Conservation (phyloP, 2,329 filamentous ascomycete genomes). For the Clarireedia monteithiana region DNA sequence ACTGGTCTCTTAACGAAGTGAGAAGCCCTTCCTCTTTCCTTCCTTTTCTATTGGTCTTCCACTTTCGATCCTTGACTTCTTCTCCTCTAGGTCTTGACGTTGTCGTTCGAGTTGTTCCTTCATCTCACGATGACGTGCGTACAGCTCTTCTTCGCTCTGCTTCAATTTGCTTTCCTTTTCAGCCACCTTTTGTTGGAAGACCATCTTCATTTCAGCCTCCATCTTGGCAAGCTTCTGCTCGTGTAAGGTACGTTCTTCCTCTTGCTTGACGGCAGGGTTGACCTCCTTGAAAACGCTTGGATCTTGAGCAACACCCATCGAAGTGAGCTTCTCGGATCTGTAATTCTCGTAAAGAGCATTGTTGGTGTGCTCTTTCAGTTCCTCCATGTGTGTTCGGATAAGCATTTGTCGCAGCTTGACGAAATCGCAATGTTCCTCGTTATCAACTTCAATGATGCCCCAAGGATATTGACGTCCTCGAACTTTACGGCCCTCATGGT, state of each 20-base stretch:
- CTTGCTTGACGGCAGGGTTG: constrained; percentile 99
- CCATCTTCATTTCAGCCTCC: constrained; percentile 99
- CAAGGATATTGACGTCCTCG: constrained; percentile 95
- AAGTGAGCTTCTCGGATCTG: constrained; percentile 97
- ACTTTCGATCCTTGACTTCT: constrained; percentile 92
- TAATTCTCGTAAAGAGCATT: constrained; percentile 99
- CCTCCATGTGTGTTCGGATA: constrained; percentile 99
- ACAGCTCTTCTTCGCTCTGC: constrained; percentile 98
- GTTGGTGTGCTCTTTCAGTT: constrained; percentile 99
- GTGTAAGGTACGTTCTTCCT: constrained; percentile 95
- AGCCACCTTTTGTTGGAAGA: constrained; percentile 99
- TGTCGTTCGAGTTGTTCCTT: constrained; percentile 98
- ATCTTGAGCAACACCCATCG: constrained; percentile 97
- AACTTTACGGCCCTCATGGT: constrained; percentile 87
- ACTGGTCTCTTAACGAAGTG: constrained; percentile 64
- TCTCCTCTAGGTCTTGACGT: constrained; percentile 91
- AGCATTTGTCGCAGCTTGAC: constrained; percentile 99
- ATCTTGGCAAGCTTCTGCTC: constrained; percentile 99
- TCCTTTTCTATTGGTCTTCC: constrained; percentile 95
- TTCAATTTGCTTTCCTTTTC: constrained; percentile 99
- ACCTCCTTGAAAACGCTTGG: constrained; percentile 99
- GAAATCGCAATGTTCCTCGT: constrained; percentile 99
- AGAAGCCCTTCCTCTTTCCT: constrained; percentile 98
- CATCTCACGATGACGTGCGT: constrained; percentile 98
- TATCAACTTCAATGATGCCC: constrained; percentile 98